These are phyloP conservation scores for Scleroderma citrinum DNA, from an alignment of 768 basidiomycete genomes.

Conservation along the genomic window DNA sequence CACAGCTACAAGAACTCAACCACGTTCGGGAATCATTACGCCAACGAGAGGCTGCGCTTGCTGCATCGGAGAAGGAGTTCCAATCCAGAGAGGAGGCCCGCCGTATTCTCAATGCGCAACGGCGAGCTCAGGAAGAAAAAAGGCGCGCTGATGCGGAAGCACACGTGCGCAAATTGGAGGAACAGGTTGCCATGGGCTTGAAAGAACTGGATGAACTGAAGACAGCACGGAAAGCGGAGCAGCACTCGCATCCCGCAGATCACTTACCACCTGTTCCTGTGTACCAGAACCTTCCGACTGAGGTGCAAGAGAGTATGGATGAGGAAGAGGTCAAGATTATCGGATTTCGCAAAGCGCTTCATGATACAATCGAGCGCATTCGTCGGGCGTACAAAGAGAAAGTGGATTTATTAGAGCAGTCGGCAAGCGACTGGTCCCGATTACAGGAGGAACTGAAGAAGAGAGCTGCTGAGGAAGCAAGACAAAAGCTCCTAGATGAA, in stretches of 20 bases:
- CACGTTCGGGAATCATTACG: conserved; percentile 14
- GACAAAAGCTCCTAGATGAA: conserved; percentile 6
- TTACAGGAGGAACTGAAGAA: conserved; percentile 21
- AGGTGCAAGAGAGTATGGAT: conserved; percentile 19
- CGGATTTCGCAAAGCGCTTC: conserved; percentile 7
- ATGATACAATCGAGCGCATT: conserved; percentile 10
- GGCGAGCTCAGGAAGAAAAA: conserved; percentile 25
- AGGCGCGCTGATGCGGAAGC: conserved; percentile 11
- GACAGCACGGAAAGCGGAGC: conserved; percentile 4
- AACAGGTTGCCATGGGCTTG: conserved; percentile 15
- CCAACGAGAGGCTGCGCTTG: conserved; percentile 13
- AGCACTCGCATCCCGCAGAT: not conserved
- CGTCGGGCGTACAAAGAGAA: conserved; percentile 15
- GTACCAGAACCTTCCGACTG: conserved; percentile 10
- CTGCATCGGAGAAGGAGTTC: conserved; percentile 18
- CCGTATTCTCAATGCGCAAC: conserved; percentile 10
- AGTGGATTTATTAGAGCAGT: conserved; percentile 13
- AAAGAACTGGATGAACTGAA: conserved; percentile 13
- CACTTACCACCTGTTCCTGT: not conserved
- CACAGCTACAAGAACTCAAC: conserved; percentile 15
- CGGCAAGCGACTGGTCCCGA: conserved; percentile 10
- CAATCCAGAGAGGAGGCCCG: conserved; percentile 21
- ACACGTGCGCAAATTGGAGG: conserved; percentile 10
- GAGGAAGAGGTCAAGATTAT: conserved; percentile 10
- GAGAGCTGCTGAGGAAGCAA: conserved; percentile 14